Base-by-base conservation (phyloP, 2,329 filamentous ascomycete species). In the Diaporthe velutina region DNA sequence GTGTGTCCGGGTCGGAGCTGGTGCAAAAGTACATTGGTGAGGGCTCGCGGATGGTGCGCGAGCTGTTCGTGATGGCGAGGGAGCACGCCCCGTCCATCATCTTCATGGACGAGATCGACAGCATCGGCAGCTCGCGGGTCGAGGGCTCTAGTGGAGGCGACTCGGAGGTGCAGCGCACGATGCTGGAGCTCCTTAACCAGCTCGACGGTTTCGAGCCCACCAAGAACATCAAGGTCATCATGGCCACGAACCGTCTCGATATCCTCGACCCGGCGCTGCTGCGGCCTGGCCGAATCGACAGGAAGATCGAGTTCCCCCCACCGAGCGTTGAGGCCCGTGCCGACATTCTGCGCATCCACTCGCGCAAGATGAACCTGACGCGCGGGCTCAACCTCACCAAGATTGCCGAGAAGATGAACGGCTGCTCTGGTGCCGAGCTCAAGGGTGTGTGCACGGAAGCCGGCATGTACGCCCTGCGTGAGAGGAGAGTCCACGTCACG, bases 101-200 rank as follows among this genome's bases (percentile, higher is more conserved):
- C 85, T 99, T 99, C 89, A 99, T 99, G 97, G 97, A 99, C 84
- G 97, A 99, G 86, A 98, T 99, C 85, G 97, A 99, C 88, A 98
- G 95, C 79, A 99, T 99, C 85, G 97, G 97, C 77, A 98, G 96
- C 45, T 98, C 95, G 76, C 94, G 97, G 85, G 96, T 99, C 71
- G 97, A 99, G 83, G 96, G 96, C 35, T 97, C 94, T 74, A 97
- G 95, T 28, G 96, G 96, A 71, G 97, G 97, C 81, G 97, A 99
- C 83, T 98, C 96, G 1, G 97, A 99, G 85, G 97, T 99, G 71
- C 97, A 99, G 87, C 93, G 97, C 81, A 99, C 97, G 64, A 99
- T 99, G 97, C 87, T 99, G 86, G 97, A 99, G 85, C 89, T 99
- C 76, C 92, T 99, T 78, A 99, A 99, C 87, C 97, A 99, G 88